These are phyloP conservation scores for Oryza nivara DNA, from an alignment of 176 grass and related monocot genomes.

Conservation along the genomic window DNA sequence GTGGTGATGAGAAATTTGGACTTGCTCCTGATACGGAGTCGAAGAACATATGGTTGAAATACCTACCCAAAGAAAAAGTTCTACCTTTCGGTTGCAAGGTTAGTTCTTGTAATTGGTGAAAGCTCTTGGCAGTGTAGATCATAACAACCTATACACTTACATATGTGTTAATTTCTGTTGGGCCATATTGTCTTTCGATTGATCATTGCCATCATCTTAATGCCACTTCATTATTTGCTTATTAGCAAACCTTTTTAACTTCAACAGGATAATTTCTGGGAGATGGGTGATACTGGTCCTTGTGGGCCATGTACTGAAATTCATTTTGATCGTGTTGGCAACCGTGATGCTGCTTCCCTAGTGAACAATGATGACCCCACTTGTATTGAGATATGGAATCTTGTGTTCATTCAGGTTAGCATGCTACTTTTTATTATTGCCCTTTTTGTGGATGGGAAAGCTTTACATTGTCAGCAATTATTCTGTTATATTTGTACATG, in stretches of 20 bases:
- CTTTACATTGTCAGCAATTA: not conserved
- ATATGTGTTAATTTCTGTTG: not conserved
- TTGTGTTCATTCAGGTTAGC: slow-evolving; percentile 94
- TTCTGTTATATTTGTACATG: not conserved
- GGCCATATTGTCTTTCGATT: slow-evolving; percentile 10
- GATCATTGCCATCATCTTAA: not conserved
- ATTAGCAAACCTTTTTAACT: not conserved
- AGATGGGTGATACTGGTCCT: slow-evolving; percentile 93
- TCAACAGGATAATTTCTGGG: slow-evolving; percentile 94
- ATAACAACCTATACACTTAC: not conserved
- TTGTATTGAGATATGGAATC: slow-evolving; percentile 97
- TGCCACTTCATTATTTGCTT: slow-evolving; percentile 9
- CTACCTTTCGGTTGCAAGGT: slow-evolving; percentile 96
- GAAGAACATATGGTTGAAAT: slow-evolving; percentile 70
- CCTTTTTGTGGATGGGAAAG: not conserved
- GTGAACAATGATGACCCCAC: slow-evolving; percentile 94
- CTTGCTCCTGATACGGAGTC: slow-evolving; percentile 68
- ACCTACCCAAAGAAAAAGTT: slow-evolving; percentile 69
- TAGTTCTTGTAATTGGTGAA: slow-evolving; percentile 11
- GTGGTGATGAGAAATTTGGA: slow-evolving; percentile 79
- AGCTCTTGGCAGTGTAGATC: not conserved
- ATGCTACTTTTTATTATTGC: slow-evolving; percentile 4
- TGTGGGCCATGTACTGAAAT: slow-evolving; percentile 98
- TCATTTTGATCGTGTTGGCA: slow-evolving; percentile 88
- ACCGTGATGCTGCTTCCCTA: slow-evolving; percentile 74